phyloP scores from a whole-genome alignment of 257 asterid genomes.

The Fraxinus pennsylvanica region DNA sequence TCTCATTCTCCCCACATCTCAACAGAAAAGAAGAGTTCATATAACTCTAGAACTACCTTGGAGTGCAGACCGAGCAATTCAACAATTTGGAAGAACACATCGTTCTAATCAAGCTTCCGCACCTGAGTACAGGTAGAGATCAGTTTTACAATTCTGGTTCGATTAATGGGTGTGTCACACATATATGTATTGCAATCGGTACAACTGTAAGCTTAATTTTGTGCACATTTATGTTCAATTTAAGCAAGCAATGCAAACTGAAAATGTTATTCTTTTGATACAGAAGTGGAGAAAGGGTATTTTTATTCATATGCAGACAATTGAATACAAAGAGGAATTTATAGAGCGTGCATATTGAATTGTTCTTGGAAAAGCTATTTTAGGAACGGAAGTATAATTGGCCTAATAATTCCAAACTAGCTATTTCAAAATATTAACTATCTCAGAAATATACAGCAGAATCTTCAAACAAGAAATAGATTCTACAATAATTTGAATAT shows the following conservation, averaged over 20 bases:
- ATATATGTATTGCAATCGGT: background rate
- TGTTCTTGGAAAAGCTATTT: background rate
- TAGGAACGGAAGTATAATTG: too few species aligned
- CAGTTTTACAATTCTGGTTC: slow-evolving; percentile 11
- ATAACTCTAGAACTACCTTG: slow-evolving; percentile 95
- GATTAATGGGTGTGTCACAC: background rate
- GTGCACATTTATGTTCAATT: background rate
- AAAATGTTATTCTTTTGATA: background rate
- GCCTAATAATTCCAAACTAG: too few species aligned
- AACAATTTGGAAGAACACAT: slow-evolving; percentile 99
- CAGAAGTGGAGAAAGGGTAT: background rate
- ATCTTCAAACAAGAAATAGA: background rate
- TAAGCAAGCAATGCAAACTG: background rate
- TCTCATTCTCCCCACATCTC: slow-evolving; percentile 22
- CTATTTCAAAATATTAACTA: background rate
- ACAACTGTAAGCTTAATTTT: background rate
- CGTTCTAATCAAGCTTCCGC: slow-evolving; percentile 99
- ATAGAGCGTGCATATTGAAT: background rate
- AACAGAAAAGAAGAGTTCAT: slow-evolving; percentile 96
- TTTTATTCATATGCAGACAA: background rate
- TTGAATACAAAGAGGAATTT: background rate
- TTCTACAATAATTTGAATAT: background rate
- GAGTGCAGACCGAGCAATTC: slow-evolving; percentile 99
- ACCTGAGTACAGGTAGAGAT: slow-evolving; percentile 83
- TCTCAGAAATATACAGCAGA: background rate